Conservation (phyloP, 345 rosid genomes). For the Eucalyptus curtisii region DNA sequence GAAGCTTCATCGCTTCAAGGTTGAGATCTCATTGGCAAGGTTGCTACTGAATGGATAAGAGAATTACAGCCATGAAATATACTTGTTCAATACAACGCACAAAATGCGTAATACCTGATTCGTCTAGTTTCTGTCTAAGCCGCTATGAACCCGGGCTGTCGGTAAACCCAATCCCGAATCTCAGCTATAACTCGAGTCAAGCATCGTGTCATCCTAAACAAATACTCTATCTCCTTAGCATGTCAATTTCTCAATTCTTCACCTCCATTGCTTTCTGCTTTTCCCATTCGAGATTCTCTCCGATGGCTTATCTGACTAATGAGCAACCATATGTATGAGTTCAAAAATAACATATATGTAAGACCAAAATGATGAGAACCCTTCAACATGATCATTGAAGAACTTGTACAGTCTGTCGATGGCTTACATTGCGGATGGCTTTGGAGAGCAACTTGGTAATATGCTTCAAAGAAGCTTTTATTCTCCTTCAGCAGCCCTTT, state of each 20-base stretch:
- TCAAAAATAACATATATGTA: background rate
- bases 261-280: background rate
- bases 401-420: background rate
- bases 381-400: background rate
- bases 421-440: background rate
- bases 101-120: background rate
- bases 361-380: background rate
- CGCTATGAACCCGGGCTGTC: background rate
- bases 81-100: background rate
- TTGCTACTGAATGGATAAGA: background rate
- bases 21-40: background rate
- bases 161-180: background rate
- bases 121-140: background rate
- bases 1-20: background rate
- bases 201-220: background rate
- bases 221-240: background rate
- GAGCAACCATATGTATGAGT: background rate
- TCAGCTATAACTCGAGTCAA: background rate
- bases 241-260: background rate
- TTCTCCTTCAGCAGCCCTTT: constrained; percentile 35
- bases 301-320: background rate
- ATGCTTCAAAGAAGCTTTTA: constrained; percentile 23
- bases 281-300: background rate
- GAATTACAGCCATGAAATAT: background rate
- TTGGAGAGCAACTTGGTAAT: background rate